phyloP scores from a whole-genome alignment of 2,329 filamentous ascomycete genomes.

The Aphanoascus verrucosus region DNA sequence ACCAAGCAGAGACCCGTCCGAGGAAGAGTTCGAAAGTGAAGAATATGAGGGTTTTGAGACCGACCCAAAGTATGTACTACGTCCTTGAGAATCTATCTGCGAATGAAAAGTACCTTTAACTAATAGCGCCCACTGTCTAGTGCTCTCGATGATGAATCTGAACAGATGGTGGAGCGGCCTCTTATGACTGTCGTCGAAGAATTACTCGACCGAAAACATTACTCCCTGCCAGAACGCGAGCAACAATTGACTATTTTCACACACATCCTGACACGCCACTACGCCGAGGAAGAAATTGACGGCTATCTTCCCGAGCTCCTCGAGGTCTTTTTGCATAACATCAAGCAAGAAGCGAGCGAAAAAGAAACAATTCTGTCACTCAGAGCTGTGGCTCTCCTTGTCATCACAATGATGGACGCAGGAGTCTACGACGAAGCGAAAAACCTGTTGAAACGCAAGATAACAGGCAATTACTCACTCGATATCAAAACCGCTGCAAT shows the following conservation, averaged over 20 bases:
- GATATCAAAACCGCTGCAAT: constrained; percentile 59
- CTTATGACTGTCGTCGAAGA: constrained; percentile 58
- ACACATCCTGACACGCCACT: constrained; percentile 57
- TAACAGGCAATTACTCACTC: constrained; percentile 56
- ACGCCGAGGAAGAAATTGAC: constrained; percentile 41
- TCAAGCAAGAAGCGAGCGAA: constrained; percentile 57
- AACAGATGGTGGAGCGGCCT: constrained; percentile 3
- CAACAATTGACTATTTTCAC: constrained; percentile 51
- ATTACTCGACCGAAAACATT: constrained; percentile 67
- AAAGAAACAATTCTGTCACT: constrained; percentile 61
- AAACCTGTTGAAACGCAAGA: constrained; percentile 48
- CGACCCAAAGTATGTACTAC: constrained; percentile 25
- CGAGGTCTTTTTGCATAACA: constrained; percentile 55
- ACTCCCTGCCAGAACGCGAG: constrained; percentile 60
- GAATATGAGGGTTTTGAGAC: constrained; percentile 35
- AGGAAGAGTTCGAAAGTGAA: constrained; percentile 3
- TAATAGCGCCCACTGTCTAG: constrained; percentile 26
- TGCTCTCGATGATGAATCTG: constrained; percentile 54
- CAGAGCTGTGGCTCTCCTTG: constrained; percentile 59
- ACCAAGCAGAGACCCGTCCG: constrained; percentile 19
- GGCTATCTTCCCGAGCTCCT: constrained; percentile 34
- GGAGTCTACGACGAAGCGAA: constrained; percentile 54
- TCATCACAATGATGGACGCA: constrained; percentile 56
- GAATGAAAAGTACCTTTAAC: not conserved
- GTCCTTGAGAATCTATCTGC: constrained; percentile 10